A percentile compares a stretch with the other conserved stretches of the same genome.
These are phyloP conservation scores for Coemansia asiatica DNA, from an alignment of 192 early-diverging fungal species.

Conservation along the genomic window DNA sequence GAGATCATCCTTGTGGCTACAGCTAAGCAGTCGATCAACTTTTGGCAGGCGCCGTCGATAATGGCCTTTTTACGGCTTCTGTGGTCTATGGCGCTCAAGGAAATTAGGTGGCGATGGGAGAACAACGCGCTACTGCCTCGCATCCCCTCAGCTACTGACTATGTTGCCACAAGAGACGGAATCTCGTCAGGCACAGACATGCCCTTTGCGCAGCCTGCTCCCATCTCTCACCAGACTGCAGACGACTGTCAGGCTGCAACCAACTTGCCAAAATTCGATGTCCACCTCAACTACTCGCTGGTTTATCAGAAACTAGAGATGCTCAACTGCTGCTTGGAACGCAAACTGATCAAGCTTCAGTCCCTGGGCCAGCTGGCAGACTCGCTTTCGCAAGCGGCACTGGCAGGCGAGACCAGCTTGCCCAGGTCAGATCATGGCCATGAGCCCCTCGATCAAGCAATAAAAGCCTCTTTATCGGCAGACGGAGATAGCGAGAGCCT, in stretches of 20 bases:
- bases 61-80: conserved; percentile 69
- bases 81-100: conserved; percentile 65
- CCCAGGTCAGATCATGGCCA: background rate
- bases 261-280: conserved; percentile 18
- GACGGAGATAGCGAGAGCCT: conserved; percentile 15
- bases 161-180: conserved; percentile 8
- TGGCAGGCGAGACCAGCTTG: background rate
- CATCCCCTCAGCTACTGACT: conserved; percentile 42
- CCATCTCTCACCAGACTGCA: conserved; percentile 9
- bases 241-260: conserved; percentile 12
- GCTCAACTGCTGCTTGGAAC: conserved; percentile 76
- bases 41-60: conserved; percentile 57
- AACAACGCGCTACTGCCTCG: conserved; percentile 57
- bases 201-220: background rate
- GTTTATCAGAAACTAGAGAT: conserved; percentile 76
- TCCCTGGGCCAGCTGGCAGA: background rate
- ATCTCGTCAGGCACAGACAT: conserved; percentile 15
- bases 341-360: conserved; percentile 20
- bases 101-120: conserved; percentile 67
- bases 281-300: conserved; percentile 68
- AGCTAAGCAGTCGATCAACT: conserved; percentile 38
- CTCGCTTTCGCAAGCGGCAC: background rate
- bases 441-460: background rate
- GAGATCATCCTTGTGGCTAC: conserved; percentile 46
- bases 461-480: background rate